Percentiles rank a stretch among this genome's conserved stretches.
phyloP scores from a whole-genome alignment of 2,329 filamentous ascomycete species.

The Epichloe scottii region DNA sequence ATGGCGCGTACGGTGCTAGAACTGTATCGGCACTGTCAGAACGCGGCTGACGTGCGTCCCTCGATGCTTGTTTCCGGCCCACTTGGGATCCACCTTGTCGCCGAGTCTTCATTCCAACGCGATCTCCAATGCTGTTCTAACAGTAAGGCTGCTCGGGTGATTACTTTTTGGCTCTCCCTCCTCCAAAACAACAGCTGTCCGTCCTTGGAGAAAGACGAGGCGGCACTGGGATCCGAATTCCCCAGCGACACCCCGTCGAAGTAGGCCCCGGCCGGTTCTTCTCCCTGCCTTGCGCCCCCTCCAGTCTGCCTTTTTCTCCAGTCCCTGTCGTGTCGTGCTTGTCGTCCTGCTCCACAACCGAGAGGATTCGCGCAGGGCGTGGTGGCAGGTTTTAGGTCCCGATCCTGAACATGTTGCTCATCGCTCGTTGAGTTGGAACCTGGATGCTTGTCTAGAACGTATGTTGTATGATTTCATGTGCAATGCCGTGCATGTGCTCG shows the following conservation, averaged over 20 bases:
- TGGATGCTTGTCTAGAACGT: not conserved
- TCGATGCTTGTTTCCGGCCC: not conserved
- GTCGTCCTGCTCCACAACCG: not conserved
- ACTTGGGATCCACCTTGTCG: not conserved
- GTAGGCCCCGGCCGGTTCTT: slow-evolving; percentile 1
- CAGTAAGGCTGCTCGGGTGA: not conserved
- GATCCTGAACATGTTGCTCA: too few species aligned
- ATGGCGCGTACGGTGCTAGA: not conserved
- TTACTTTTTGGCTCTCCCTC: not conserved
- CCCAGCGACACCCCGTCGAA: not conserved
- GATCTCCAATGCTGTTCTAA: not conserved
- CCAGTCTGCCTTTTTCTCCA: not conserved
- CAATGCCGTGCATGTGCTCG: not conserved
- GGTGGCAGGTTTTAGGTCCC: not conserved
- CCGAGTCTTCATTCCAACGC: slow-evolving; percentile 2
- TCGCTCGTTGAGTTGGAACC: not conserved
- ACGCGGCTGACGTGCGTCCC: not conserved
- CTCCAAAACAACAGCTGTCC: not conserved
- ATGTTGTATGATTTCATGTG: not conserved
- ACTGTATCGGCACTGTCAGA: not conserved
- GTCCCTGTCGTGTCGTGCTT: too few species aligned
- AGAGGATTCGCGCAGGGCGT: not conserved
- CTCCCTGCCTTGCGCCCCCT: not conserved
- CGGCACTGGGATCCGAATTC: not conserved
- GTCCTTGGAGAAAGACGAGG: not conserved